Evolutionary conservation across 129 eudicot species (phyloP).

Genomic region (Pittosporum tobira): DNA sequence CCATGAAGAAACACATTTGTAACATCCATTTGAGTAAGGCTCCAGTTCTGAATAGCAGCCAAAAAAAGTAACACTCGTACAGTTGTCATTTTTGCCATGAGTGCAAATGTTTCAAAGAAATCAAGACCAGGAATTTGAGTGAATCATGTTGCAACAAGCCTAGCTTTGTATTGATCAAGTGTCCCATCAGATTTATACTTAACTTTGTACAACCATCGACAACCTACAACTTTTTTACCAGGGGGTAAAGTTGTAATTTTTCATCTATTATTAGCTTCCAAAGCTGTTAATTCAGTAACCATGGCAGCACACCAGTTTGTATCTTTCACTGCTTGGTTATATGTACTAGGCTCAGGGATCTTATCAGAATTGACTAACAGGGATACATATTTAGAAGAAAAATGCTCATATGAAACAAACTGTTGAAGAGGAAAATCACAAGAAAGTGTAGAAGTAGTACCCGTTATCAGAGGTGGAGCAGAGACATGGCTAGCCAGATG

Average conservation of each 20-base stretch:
- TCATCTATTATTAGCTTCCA: not conserved
- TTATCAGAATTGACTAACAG: not conserved
- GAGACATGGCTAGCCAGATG: too few species aligned
- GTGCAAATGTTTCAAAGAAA: not conserved
- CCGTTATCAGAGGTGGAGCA: not conserved
- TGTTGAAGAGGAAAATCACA: not conserved
- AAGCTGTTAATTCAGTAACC: not conserved
- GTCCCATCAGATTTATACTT: too few species aligned
- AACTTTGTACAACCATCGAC: too few species aligned
- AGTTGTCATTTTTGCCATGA: not conserved
- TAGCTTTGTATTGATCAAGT: not conserved
- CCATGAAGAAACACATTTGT: slow-evolving; percentile 9
- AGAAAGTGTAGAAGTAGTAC: not conserved
- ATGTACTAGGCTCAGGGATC: not conserved
- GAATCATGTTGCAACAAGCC: not conserved
- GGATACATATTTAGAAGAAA: not conserved
- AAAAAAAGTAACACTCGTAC: not conserved
- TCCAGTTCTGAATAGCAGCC: not conserved
- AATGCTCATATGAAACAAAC: not conserved
- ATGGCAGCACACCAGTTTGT: not conserved
- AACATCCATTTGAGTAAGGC: not conserved
- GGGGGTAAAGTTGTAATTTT: not conserved
- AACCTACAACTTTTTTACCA: not conserved
- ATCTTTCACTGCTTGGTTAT: not conserved
- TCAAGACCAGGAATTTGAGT: slow-evolving; percentile 1